Percentiles rank a stretch among this genome's conserved stretches.
These are phyloP conservation scores for Cladophialophora carrionii DNA, from an alignment of 2,329 filamentous ascomycete genomes.

Conservation along the genomic window DNA sequence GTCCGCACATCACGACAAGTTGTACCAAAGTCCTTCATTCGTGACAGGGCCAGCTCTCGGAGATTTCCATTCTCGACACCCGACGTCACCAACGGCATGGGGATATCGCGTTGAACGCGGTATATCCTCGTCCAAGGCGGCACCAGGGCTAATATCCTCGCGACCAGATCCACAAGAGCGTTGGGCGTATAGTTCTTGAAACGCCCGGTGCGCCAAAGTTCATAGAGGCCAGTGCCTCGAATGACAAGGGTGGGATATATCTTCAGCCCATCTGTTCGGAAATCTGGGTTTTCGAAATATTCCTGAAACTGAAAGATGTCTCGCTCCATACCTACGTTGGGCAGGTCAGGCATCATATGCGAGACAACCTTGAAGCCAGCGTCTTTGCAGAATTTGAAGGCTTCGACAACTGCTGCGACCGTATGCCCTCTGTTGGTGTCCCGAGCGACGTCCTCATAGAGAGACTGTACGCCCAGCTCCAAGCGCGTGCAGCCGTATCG, in stretches of 20 bases:
- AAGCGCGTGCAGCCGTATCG: conserved; percentile 95
- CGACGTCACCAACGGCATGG: conserved; percentile 99
- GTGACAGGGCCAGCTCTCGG: conserved; percentile 86
- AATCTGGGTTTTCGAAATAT: conserved; percentile 95
- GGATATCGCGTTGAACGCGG: conserved; percentile 96
- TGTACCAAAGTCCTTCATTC: conserved; percentile 99
- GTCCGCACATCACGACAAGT: conserved; percentile 95
- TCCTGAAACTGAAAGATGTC: conserved; percentile 96
- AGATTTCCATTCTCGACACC: conserved; percentile 98
- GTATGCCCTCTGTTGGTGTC: conserved; percentile 98
- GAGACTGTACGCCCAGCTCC: conserved; percentile 91
- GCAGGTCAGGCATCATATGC: conserved; percentile 99
- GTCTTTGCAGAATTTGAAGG: conserved; percentile 95
- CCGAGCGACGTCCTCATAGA: conserved; percentile 97
- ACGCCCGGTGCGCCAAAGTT: conserved; percentile 92
- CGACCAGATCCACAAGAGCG: conserved; percentile 90
- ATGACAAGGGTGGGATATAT: conserved; percentile 98
- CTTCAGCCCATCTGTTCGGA: conserved; percentile 94
- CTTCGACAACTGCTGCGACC: conserved; percentile 91
- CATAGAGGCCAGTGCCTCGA: conserved; percentile 91
- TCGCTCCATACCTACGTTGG: conserved; percentile 97
- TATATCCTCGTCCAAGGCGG: conserved; percentile 99
- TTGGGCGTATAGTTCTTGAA: conserved; percentile 99
- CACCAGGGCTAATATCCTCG: conserved; percentile 90
- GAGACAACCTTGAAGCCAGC: conserved; percentile 98